phyloP scores from a whole-genome alignment of 192 early-diverging fungal species.

The Gonapodya prolifera region DNA sequence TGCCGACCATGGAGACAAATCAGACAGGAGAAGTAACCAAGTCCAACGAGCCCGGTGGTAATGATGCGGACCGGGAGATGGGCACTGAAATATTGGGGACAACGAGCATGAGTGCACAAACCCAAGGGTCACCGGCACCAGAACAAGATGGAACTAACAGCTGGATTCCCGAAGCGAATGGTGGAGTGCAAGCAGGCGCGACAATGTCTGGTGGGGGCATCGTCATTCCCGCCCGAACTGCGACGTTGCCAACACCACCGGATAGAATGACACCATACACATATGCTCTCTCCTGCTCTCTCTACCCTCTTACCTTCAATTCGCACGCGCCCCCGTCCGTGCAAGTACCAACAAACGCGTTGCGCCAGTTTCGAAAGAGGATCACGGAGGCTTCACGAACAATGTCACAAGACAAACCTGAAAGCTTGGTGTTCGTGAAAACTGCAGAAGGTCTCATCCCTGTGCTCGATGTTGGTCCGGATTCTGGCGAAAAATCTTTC shows the following conservation, averaged over 20 bases:
- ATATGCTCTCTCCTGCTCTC: not conserved
- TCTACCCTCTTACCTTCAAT: not conserved
- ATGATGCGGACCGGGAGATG: not conserved
- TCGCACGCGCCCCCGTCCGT: not conserved
- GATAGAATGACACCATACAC: not conserved
- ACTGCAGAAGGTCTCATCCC: not conserved
- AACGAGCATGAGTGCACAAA: not conserved
- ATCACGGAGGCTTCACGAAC: not conserved
- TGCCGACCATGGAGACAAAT: no score
- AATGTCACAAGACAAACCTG: not conserved
- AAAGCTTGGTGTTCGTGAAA: not conserved
- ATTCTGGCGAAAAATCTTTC: not conserved
- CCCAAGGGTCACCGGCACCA: not conserved
- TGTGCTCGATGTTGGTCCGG: not conserved
- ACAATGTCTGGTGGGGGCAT: not conserved
- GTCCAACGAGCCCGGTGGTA: not conserved
- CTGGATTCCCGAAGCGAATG: not conserved
- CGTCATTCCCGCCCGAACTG: not conserved
- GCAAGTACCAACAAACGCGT: not conserved
- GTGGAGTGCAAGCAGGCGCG: not conserved
- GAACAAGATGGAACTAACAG: not conserved
- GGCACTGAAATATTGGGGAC: not conserved
- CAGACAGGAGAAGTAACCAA: not conserved
- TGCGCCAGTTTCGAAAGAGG: not conserved
- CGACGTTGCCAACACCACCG: not conserved